phyloP scores from a whole-genome alignment of 179 eudicot genomes.

The Corrigiola litoralis region DNA sequence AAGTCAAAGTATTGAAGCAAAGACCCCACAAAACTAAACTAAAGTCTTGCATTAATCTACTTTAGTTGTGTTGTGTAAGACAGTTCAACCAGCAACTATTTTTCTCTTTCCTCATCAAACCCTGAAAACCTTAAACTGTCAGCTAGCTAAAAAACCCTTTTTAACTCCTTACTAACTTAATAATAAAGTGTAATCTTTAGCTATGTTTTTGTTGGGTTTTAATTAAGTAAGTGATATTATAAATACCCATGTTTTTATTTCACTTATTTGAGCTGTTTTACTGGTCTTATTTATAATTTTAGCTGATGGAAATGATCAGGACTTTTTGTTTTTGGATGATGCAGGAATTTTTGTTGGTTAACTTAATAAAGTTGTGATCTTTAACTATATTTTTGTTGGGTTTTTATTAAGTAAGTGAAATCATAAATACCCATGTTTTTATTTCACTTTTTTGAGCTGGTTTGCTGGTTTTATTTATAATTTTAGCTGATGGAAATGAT shows the following conservation, averaged over 20 bases:
- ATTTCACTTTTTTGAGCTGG: not conserved
- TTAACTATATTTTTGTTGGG: conserved; percentile 6
- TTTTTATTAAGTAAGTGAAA: conserved; percentile 27
- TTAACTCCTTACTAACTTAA: not conserved
- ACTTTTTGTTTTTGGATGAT: conserved; percentile 13
- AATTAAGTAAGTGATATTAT: conserved; percentile 28
- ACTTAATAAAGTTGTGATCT: conserved; percentile 1
- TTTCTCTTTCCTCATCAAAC: conserved; percentile 28
- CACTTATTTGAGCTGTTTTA: not conserved
- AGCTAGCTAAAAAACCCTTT: conserved; percentile 12
- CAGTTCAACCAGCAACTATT: conserved; percentile 28
- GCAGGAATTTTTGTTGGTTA: conserved; percentile 23
- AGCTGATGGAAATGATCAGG: conserved; percentile 1
- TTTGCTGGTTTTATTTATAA: not conserved
- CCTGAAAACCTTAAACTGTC: conserved; percentile 15
- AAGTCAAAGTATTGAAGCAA: conserved; percentile 38
- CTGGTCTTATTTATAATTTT: conserved; percentile 5
- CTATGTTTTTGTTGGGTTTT: conserved; percentile 5
- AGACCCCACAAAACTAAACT: conserved; percentile 7
- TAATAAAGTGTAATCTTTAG: conserved; percentile 7
- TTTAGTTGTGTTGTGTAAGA: not conserved
- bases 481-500: not conserved
- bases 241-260: conserved; percentile 15
- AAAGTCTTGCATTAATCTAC: conserved; percentile 5
- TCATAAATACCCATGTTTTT: conserved; percentile 21